A percentile compares a stretch with the other conserved stretches of the same genome.
Conservation (phyloP, 225 moss, liverwort and hornwort species). For the Sphagnum tenellum region DNA sequence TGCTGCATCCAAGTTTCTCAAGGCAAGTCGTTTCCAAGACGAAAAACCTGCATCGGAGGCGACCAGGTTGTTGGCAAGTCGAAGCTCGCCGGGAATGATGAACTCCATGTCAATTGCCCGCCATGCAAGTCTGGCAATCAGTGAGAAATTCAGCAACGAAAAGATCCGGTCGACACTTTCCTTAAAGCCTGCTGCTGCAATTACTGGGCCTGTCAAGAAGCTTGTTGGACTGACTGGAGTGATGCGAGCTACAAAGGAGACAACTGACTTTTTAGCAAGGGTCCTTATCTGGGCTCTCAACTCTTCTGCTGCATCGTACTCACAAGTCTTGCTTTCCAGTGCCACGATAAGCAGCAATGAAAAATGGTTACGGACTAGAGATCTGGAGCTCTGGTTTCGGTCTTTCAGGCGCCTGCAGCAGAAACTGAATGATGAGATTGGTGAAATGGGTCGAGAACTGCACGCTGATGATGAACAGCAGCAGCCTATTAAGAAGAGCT, state of each 20-base stretch:
- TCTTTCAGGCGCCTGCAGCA: conserved; percentile 32
- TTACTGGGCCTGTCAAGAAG: neutral
- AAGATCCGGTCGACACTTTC: neutral
- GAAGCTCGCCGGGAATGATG: too few species aligned
- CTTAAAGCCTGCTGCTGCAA: neutral
- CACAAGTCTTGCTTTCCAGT: conserved; percentile 7
- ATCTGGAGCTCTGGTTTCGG: conserved; percentile 24
- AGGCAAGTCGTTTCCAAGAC: too few species aligned
- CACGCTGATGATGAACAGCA: too few species aligned
- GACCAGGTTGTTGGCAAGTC: neutral
- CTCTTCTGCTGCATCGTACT: conserved; percentile 15
- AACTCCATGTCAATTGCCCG: conserved; percentile 1
- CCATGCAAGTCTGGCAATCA: conserved; percentile 20
- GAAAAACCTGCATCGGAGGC: too few species aligned
- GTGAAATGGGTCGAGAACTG: too few species aligned
- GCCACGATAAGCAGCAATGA: too few species aligned
- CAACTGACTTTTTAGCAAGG: conserved; percentile 40
- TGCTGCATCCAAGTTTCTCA: too few species aligned
- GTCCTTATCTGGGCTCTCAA: conserved; percentile 34
- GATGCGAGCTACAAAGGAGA: conserved; percentile 39
- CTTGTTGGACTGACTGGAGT: conserved; percentile 19
- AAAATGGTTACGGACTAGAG: conserved; percentile 9
- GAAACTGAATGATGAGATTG: conserved; percentile 1
- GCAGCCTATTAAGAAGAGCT: too few species aligned
- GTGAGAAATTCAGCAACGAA: conserved; percentile 12